Conservation (phyloP, 306 rosid genomes). For the Canavalia ensiformis region DNA sequence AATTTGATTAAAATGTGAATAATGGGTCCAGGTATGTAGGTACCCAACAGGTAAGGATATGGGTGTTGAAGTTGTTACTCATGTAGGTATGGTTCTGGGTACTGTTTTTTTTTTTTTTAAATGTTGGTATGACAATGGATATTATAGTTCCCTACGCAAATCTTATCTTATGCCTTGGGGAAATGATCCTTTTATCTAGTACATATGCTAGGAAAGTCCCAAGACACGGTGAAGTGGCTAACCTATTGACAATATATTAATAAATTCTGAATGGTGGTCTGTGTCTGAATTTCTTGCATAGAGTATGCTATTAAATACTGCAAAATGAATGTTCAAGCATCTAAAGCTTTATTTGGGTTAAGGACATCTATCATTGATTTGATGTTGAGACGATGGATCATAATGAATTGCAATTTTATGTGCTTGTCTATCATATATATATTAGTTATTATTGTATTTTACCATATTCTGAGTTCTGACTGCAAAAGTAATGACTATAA, state of each 20-base stretch:
- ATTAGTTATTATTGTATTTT: constrained; percentile 10
- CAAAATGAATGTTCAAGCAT: background rate
- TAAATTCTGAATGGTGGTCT: background rate
- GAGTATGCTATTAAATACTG: background rate
- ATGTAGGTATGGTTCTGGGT: too few relatives aligned
- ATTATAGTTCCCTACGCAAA: too few relatives aligned
- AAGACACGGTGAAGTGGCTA: background rate
- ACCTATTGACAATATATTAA: background rate
- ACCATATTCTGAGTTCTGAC: constrained; percentile 12
- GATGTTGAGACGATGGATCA: background rate
- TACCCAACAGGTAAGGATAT: too few relatives aligned
- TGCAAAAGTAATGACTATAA: background rate
- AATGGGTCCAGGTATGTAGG: too few relatives aligned
- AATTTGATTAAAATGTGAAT: too few relatives aligned
- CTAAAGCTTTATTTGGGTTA: background rate
- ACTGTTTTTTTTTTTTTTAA: too few relatives aligned
- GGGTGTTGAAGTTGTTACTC: too few relatives aligned
- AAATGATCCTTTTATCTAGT: background rate
- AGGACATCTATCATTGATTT: background rate
- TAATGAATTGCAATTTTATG: background rate
- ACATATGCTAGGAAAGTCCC: constrained; percentile 28
- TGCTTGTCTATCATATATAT: background rate
- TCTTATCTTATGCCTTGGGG: background rate
- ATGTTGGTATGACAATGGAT: too few relatives aligned
- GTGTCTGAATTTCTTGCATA: background rate